Evolutionary conservation across 164 flowering plant species (phyloP), one percentile per base, ranked within the genome.

Genomic region (Magnolia officinalis): DNA sequence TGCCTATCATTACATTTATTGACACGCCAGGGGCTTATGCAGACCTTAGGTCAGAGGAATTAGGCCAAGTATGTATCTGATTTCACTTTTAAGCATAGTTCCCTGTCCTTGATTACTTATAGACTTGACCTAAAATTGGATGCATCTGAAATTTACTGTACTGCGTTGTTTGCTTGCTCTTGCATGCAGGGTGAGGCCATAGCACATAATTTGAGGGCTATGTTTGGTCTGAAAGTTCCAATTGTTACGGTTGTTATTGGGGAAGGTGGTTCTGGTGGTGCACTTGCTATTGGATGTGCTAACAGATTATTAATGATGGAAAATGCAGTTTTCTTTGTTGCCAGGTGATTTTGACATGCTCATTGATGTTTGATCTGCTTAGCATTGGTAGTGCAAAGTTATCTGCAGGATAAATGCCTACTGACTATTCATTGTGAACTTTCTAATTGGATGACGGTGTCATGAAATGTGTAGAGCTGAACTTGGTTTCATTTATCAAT

Each of bases 261-360:
- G 37, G 99, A 96, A 90, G 99, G 99, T 82, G 99, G 99, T 61
- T 94, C 98, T 82, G 99, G 99, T 83, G 99, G 99, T 84, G 99
- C 99, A 79, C 86, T 96, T 66, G 99, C 97, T 68, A 94, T 96
- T 85, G 98, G 89, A 19, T 92, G 97, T 85, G 95, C 90, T 11
- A 94, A 96, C 79, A 92, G 90, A 81, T 78, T 96, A 79, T 69
- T 94, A 74, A 96, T 96, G 99, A 91, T 96, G 79, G 98, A 96
- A 86, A 96, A 96, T 92, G 92, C 99, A 45, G 98, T 92, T 80
- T 92, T 96, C 85, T 96, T 85, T 83, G 99, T 96, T 81, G 99
- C 99, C 85, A 96, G 99, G 99, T 96, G 76, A 84, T 70, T 78
- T 79, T 55, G 68, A 2, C 51, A 69, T 67, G 21, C 63, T 63